These are phyloP conservation scores for Saccharomyces kudriavzevii DNA, from an alignment of 805 yeast genomes.

Conservation along the genomic window DNA sequence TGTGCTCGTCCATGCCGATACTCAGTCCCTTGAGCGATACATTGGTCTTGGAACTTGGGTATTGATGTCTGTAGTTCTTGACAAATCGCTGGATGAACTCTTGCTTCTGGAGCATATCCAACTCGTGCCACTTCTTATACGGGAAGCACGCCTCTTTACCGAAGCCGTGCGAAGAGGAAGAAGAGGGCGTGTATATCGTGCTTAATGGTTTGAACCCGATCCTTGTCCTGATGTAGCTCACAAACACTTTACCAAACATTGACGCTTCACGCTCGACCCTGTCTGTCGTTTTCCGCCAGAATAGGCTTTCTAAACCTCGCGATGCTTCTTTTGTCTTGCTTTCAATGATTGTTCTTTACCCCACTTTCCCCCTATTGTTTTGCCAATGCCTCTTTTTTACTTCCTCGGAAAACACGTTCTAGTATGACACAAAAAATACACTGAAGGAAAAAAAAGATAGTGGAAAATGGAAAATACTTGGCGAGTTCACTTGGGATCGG, in stretches of 20 bases:
- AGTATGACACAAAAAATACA: not conserved
- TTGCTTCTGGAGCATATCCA: constrained; percentile 20
- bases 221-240: not conserved
- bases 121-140: constrained; percentile 23
- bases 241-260: not conserved
- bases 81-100: constrained; percentile 21
- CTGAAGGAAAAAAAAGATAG: not conserved
- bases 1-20: constrained; percentile 15
- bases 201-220: not conserved
- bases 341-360: not conserved
- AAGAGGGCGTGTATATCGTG: not conserved
- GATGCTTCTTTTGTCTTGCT: not conserved
- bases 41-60: constrained; percentile 28
- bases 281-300: not conserved
- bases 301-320: not conserved
- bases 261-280: not conserved
- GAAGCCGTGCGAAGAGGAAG: not conserved
- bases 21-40: constrained; percentile 21
- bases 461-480: not conserved
- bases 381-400: not conserved
- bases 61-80: constrained; percentile 18
- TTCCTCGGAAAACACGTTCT: not conserved
- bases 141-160: not conserved
- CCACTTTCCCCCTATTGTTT: not conserved
- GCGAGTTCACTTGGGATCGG: not conserved